Conservation (phyloP, 2,329 filamentous ascomycete genomes). For the Botryotinia calthae region DNA sequence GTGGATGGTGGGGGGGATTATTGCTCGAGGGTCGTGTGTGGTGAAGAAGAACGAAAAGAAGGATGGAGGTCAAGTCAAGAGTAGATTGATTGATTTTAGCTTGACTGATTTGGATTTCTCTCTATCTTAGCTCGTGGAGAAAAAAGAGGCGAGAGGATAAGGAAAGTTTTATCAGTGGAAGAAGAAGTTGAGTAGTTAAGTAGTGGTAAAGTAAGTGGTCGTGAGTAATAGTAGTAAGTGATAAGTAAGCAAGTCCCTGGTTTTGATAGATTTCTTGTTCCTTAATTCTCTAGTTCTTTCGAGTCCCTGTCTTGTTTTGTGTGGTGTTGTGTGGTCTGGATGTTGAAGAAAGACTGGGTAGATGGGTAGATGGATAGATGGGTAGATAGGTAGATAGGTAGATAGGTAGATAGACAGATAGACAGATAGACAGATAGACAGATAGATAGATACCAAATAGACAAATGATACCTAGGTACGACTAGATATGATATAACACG, state of each 20-base stretch:
- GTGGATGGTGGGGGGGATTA: not conserved
- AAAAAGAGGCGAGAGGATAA: conserved; percentile 6
- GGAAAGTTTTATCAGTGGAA: not conserved
- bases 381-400: not conserved
- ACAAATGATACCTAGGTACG: no score
- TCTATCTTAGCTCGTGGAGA: not conserved
- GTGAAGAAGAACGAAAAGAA: conserved; percentile 3
- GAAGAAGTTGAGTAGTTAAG: not conserved
- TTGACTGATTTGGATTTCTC: not conserved
- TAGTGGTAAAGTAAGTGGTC: no score
- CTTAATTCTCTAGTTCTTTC: not conserved
- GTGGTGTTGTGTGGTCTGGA: not conserved
- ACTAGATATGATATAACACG: not conserved
- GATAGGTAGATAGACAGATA: not conserved
- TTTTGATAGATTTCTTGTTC: not conserved
- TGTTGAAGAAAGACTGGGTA: not conserved
- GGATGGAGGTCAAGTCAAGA: not conserved
- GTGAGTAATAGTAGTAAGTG: not conserved
- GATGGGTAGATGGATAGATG: no score
- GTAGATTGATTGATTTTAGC: not conserved
- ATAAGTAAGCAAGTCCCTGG: not conserved
- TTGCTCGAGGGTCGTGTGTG: not conserved
- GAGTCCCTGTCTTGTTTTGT: not conserved
- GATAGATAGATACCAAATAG: not conserved
- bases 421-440: not conserved